These are phyloP conservation scores for Macrolepiota albuminosa DNA, from an alignment of 768 basidiomycete species.

Conservation along the genomic window DNA sequence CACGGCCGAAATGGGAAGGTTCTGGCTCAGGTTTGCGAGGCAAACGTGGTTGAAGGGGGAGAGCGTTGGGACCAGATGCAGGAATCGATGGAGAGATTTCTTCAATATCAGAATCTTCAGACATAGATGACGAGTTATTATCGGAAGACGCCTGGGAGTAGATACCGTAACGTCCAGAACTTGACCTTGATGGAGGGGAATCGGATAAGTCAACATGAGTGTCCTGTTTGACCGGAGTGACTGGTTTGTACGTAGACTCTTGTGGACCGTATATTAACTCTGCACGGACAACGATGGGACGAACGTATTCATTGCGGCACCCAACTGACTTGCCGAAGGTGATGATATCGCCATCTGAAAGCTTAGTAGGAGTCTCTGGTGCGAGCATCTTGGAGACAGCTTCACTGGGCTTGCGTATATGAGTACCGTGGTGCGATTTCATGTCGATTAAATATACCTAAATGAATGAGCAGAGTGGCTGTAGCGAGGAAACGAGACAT, in stretches of 20 bases:
- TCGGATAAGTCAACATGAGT: slow-evolving; percentile 7
- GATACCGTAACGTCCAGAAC: slow-evolving; percentile 63
- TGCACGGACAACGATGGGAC: slow-evolving; percentile 58
- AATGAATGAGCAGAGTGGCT: slow-evolving; percentile 14
- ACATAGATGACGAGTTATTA: slow-evolving; percentile 25
- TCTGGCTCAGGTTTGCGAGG: slow-evolving; percentile 5
- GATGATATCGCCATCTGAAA: slow-evolving; percentile 64
- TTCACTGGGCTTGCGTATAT: slow-evolving; percentile 53
- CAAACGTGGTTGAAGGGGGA: slow-evolving; percentile 18
- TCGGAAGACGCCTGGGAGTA: slow-evolving; percentile 41
- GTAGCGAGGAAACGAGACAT: slow-evolving; percentile 20
- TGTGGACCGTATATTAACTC: slow-evolving; percentile 39
- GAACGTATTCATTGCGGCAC: slow-evolving; percentile 53
- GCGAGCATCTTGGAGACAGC: slow-evolving; percentile 40
- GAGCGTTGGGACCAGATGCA: slow-evolving; percentile 20
- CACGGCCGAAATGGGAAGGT: slow-evolving; percentile 17
- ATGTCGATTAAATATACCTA: slow-evolving; percentile 71
- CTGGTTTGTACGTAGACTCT: slow-evolving; percentile 19
- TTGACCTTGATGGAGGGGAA: slow-evolving; percentile 17
- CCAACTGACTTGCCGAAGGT: slow-evolving; percentile 79
- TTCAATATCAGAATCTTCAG: slow-evolving; percentile 51
- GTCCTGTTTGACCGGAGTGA: slow-evolving; percentile 22
- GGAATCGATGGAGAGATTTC: slow-evolving; percentile 29
- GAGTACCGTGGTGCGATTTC: slow-evolving; percentile 73
- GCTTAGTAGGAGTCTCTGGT: slow-evolving; percentile 50